These are phyloP conservation scores for Dicorynia guianensis DNA, from an alignment of 306 rosid species.

Conservation along the genomic window DNA sequence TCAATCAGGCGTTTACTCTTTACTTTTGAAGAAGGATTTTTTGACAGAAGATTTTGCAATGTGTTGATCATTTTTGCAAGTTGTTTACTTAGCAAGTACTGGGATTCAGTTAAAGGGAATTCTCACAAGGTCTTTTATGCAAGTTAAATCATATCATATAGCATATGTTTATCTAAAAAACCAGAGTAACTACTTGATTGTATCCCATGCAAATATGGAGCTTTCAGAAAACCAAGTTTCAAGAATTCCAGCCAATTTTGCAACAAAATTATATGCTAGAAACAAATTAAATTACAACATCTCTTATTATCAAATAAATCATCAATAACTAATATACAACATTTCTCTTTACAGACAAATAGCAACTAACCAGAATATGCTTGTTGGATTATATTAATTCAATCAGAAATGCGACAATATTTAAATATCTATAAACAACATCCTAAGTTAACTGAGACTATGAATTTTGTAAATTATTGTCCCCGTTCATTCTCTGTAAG, in stretches of 20 bases:
- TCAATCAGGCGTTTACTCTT: conserved; percentile 26
- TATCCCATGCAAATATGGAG: too few relatives aligned
- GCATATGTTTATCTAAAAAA: too few relatives aligned
- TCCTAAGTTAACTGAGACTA: conserved; percentile 35
- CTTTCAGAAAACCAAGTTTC: not conserved
- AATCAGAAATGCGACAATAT: not conserved
- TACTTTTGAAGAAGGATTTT: conserved; percentile 16
- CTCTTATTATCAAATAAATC: conserved; percentile 25
- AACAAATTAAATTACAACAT: not conserved
- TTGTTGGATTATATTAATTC: conserved; percentile 13
- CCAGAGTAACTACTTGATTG: too few relatives aligned
- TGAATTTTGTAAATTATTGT: conserved; percentile 38
- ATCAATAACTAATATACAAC: conserved; percentile 4
- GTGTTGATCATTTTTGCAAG: conserved; percentile 60
- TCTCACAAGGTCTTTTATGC: conserved; percentile 69
- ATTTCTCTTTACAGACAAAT: conserved; percentile 33
- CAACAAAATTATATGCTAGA: not conserved
- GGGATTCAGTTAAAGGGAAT: conserved; percentile 47
- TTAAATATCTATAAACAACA: conserved; percentile 34
- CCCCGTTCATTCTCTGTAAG: conserved; percentile 63
- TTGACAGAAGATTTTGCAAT: conserved; percentile 38
- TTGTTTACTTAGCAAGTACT: conserved; percentile 65
- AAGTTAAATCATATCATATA: too few relatives aligned
- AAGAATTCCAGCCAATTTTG: not conserved
- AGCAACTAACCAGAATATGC: conserved; percentile 33